phyloP scores from a whole-genome alignment of 73 alveolate genomes.

The Uronychia setigera region DNA sequence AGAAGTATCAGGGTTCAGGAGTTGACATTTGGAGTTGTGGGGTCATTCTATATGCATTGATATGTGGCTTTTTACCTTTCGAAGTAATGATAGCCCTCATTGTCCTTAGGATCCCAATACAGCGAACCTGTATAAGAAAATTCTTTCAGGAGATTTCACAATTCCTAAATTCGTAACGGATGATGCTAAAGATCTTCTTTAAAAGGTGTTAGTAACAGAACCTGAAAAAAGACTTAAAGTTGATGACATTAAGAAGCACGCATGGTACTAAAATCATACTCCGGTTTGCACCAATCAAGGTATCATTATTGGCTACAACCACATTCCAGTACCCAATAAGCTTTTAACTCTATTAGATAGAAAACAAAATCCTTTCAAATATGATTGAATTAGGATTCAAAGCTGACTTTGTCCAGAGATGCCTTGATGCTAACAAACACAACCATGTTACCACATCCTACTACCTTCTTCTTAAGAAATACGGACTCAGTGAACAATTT shows the following conservation, averaged over 20 bases:
- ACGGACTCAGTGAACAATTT: not conserved
- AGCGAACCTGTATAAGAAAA: conserved; percentile 81
- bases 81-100: conserved; percentile 45
- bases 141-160: conserved; percentile 79
- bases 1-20: conserved; percentile 11
- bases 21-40: conserved; percentile 48
- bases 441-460: conserved; percentile 83
- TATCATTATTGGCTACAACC: conserved; percentile 77
- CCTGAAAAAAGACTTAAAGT: conserved; percentile 83
- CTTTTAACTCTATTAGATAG: conserved; percentile 38
- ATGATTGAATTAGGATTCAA: conserved; percentile 73
- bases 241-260: conserved; percentile 81
- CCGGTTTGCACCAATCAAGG: conserved; percentile 46
- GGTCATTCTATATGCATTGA: conserved; percentile 19
- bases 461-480: conserved; percentile 34
- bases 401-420: conserved; percentile 63
- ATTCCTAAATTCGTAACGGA: conserved; percentile 70
- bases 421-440: conserved; percentile 72
- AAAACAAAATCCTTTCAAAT: conserved; percentile 73
- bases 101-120: conserved; percentile 75
- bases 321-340: conserved; percentile 88
- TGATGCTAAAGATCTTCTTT: conserved; percentile 78
- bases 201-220: conserved; percentile 78
- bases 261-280: conserved; percentile 46
- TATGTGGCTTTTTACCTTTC: conserved; percentile 66